Percentiles rank a stretch among this genome's conserved stretches.
phyloP scores from a whole-genome alignment of 2,329 filamentous ascomycete species.

The Plenodomus lindquistii region DNA sequence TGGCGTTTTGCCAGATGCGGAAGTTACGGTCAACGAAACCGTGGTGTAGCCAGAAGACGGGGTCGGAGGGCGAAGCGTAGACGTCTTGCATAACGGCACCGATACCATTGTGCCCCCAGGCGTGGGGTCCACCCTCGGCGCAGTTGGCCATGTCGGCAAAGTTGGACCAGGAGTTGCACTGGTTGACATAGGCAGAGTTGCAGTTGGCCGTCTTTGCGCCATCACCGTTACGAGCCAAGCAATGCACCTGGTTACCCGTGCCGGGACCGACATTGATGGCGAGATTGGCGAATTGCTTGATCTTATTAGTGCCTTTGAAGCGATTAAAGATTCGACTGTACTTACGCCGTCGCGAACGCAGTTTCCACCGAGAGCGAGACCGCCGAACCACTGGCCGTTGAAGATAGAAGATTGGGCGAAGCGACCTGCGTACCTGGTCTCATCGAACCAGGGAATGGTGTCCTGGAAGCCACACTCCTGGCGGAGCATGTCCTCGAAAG shows the following conservation, averaged over 20 bases:
- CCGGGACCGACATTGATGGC: slow-evolving; percentile 38
- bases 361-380: slow-evolving; percentile 25
- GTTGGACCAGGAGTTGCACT: slow-evolving; percentile 26
- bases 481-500: slow-evolving; percentile 48
- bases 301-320: slow-evolving; percentile 3
- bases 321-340: neutral
- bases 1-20: slow-evolving; percentile 54
- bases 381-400: slow-evolving; percentile 31
- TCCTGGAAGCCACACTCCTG: slow-evolving; percentile 49
- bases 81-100: slow-evolving; percentile 41
- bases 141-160: slow-evolving; percentile 37
- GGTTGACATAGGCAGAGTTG: slow-evolving; percentile 30
- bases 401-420: slow-evolving; percentile 38
- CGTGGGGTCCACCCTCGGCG: slow-evolving; percentile 36
- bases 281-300: slow-evolving; percentile 38
- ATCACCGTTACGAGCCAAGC: slow-evolving; percentile 37
- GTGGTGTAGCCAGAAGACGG: slow-evolving; percentile 56
- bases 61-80: slow-evolving; percentile 39
- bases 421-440: slow-evolving; percentile 37
- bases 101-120: slow-evolving; percentile 43
- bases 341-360: slow-evolving; percentile 42
- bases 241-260: slow-evolving; percentile 31
- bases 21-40: slow-evolving; percentile 55
- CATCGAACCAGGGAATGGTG: slow-evolving; percentile 45
- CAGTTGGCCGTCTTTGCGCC: slow-evolving; percentile 30